A percentile compares a stretch with the other conserved stretches of the same genome.
Evolutionary conservation across 2,329 filamentous ascomycete species (phyloP).

Genomic region (Macrophomina pseudophaseolina): DNA sequence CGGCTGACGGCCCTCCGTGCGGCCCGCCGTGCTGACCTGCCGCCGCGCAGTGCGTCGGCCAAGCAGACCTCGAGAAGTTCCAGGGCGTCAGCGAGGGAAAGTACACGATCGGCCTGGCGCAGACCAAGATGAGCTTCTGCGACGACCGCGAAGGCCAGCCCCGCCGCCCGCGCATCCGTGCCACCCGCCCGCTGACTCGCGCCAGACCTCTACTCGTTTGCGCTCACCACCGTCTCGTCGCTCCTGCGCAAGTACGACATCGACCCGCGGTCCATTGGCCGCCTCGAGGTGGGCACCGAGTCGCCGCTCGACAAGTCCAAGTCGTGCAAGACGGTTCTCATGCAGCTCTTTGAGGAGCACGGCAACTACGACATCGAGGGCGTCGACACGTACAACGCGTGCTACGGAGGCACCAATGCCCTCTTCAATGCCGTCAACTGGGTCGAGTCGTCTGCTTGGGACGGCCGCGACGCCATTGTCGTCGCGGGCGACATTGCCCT

Average conservation of each 20-base stretch:
- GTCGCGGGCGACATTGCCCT: conserved; percentile 60
- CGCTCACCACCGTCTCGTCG: conserved; percentile 57
- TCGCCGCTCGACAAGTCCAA: conserved; percentile 60
- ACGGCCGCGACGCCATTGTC: conserved; percentile 58
- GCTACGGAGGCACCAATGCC: conserved; percentile 61
- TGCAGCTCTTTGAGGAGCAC: conserved; percentile 59
- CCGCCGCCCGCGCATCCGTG: no score
- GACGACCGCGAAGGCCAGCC: not conserved
- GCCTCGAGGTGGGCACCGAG: conserved; percentile 60
- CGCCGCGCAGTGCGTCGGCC: not conserved
- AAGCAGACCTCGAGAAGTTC: conserved; percentile 59
- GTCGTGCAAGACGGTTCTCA: conserved; percentile 60
- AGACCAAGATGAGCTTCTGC: not conserved
- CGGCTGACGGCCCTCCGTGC: no score
- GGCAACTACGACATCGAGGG: conserved; percentile 61
- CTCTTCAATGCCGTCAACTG: conserved; percentile 61
- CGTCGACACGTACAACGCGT: conserved; percentile 59
- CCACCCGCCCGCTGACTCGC: not conserved
- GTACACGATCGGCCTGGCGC: conserved; percentile 50
- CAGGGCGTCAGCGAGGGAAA: conserved; percentile 58
- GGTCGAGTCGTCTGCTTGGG: conserved; percentile 60
- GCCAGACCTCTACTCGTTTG: conserved; percentile 50
- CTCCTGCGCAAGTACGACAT: conserved; percentile 59
- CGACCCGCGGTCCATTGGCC: conserved; percentile 56
- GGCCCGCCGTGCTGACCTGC: no score